Evolutionary conservation across 75 land plant species (phyloP), one percentile per base, ranked within the genome.

Genomic region (Sequoia sempervirens): DNA sequence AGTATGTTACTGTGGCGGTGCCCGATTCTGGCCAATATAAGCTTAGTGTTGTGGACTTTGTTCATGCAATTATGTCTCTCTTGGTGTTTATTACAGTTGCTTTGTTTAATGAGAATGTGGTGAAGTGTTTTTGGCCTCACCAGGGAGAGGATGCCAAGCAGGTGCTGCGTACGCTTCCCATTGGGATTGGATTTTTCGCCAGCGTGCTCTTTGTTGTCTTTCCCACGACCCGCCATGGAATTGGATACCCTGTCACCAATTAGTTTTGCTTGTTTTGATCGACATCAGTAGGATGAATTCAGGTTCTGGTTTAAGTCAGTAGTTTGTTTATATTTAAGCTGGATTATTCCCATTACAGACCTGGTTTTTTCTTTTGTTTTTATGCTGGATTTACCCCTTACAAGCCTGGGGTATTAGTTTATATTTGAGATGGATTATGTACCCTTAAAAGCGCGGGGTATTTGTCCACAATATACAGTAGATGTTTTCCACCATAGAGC

Each of bases 161-260:
- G 87, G 34, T 92, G 0, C 89, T 92, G 52, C 37, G 85, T 12
- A 54, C 84, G 36, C 43, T 92, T 84, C 95, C 95, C 4, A 83
- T 92, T 14, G 90, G 84, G 37, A 88, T 92, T 30, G 93, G 93
- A 26, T 90, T 86, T 5, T 28, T 92, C 36, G 84, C 90, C 64
- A 94, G 93, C 70, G 83, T 88, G 89, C 66, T 94, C 85, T 92
- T 94, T 75, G 90, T 92, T 32, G 88, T 82, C 4, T 92, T 94
- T 80, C 95, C 93, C 5, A 90, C 95, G 10, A 85, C 83, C 5
- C 91, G 93, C 80, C 93, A 92, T 84, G 95, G 95, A 41, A 86
- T 94, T 53, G 95, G 92, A 64, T 90, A 88, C 30, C 93, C 95
- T 8, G 46, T 68, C 17, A 18, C 84, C 0, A 15, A 1, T 23